phyloP scores from a whole-genome alignment of 2,329 filamentous ascomycete species.

The Aspergillus sp. region DNA sequence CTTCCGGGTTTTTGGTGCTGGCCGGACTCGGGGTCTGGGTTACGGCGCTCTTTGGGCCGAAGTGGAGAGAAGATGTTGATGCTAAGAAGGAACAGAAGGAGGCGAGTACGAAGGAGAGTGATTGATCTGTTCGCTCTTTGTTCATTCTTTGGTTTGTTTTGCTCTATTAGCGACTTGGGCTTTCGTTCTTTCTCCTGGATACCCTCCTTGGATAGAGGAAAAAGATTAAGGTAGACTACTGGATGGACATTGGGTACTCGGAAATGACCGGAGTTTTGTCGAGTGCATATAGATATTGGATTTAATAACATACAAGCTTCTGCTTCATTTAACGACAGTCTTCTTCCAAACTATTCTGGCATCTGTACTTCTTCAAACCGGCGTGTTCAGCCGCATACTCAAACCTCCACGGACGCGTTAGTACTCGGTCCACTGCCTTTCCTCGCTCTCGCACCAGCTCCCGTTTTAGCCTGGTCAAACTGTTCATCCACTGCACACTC shows the following conservation, averaged over 20 bases:
- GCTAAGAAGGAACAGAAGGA: conserved; percentile 33
- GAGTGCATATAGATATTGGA: too few species aligned
- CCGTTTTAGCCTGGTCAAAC: not conserved
- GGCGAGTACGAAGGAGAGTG: conserved; percentile 9
- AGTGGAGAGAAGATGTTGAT: conserved; percentile 49
- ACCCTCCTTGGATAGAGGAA: not conserved
- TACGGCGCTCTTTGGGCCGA: conserved; percentile 41
- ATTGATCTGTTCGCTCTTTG: not conserved
- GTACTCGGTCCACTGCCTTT: too few species aligned
- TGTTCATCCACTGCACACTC: not conserved
- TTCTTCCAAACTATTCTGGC: too few species aligned
- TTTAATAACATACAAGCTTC: too few species aligned
- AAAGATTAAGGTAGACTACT: not conserved
- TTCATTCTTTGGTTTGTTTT: not conserved
- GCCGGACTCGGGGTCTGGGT: conserved; percentile 40
- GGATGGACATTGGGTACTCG: too few species aligned
- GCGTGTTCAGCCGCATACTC: too few species aligned
- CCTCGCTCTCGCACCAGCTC: too few species aligned
- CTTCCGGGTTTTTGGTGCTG: conserved; percentile 46
- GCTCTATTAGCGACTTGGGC: not conserved
- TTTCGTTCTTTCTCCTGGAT: not conserved
- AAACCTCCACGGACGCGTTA: too few species aligned
- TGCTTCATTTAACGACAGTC: too few species aligned
- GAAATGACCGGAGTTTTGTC: too few species aligned
- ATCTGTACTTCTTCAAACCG: too few species aligned